These are phyloP conservation scores for Fusarium caatingaense DNA, from an alignment of 2,329 filamentous ascomycete genomes.

Conservation along the genomic window DNA sequence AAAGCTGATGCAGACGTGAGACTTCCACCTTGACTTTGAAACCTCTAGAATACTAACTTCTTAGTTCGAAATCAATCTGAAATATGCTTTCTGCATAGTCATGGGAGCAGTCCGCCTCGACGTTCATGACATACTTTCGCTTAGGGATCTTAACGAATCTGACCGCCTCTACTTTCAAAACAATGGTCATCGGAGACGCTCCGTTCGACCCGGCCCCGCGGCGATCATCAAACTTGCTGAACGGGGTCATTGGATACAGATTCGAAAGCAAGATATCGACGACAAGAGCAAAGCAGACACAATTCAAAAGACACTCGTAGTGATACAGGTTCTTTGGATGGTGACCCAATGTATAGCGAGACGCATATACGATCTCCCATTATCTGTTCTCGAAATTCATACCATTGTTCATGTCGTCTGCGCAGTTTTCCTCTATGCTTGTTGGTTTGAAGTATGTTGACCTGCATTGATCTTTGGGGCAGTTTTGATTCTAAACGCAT, in stretches of 20 bases:
- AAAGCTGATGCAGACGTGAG: not conserved
- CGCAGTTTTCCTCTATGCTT: not conserved
- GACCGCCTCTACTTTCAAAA: not conserved
- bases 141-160: not conserved
- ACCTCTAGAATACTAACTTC: fast-evolving
- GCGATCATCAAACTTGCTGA: not conserved
- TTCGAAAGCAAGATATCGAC: not conserved
- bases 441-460: not conserved
- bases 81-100: conserved; percentile 1
- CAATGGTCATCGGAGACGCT: fast-evolving
- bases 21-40: fast-evolving
- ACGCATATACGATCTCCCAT: not conserved
- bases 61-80: not conserved
- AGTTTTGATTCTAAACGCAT: fast-evolving
- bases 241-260: not conserved
- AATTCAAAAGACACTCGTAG: not conserved
- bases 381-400: not conserved
- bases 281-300: not conserved
- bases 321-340: conserved; percentile 8
- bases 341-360: not conserved
- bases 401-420: not conserved
- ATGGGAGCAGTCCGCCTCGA: conserved; percentile 11
- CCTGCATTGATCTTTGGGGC: fast-evolving
- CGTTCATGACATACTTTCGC: not conserved
- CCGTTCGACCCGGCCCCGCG: not conserved